Percentiles rank a stretch among this genome's conserved stretches.
Conservation (phyloP, 306 rosid genomes). For the barrel medic (Medicago truncatula) region MtrunA17r5.0-ANR NC_053043.1:50286501-50287000, state of each 20-base stretch:
- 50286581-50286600: slow-evolving; percentile 10
- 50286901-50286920: no score
- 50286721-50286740: not conserved
- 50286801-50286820: slow-evolving; percentile 7
- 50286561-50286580: not conserved
- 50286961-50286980: no score
- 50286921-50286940: no score
- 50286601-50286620: not conserved
- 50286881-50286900: no score
- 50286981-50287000: no score
- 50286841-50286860: no score
- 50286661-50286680: not conserved
- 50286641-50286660: not conserved
- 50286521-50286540: not conserved
- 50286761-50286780: not conserved
- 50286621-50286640: not conserved
- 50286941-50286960: no score
- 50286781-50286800: not conserved
- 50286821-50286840: not conserved
- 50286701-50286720: slow-evolving; percentile 14
- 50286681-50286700: not conserved
- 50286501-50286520: not conserved
- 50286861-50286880: no score
- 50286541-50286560: not conserved
- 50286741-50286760: not conserved